phyloP scores from a whole-genome alignment of 2,329 filamentous ascomycete genomes.

The Ophiostoma ulmi region DNA sequence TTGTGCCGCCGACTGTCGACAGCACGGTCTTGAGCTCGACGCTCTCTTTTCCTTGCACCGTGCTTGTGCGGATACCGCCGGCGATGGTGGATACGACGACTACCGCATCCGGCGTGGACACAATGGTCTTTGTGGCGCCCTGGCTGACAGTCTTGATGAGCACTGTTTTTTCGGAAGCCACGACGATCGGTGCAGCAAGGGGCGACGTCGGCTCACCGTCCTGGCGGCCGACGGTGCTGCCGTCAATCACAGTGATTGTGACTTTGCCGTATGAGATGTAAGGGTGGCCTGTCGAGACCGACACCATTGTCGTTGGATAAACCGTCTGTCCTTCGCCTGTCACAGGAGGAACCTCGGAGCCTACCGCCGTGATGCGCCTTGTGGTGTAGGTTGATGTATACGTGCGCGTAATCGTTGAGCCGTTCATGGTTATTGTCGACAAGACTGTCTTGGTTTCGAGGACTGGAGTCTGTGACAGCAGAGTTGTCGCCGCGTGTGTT shows the following conservation, averaged over 20 bases:
- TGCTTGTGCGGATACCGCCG: neutral
- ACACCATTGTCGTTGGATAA: neutral
- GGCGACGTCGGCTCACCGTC: conserved; percentile 20
- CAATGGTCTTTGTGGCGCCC: neutral
- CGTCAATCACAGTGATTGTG: conserved; percentile 26
- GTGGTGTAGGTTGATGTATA: neutral
- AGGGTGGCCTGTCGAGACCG: conserved; percentile 16
- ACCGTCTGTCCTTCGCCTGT: neutral
- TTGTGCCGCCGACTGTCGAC: neutral
- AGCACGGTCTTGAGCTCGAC: neutral
- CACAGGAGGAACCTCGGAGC: neutral
- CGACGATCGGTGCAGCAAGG: neutral
- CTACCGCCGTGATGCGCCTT: neutral
- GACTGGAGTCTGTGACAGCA: neutral
- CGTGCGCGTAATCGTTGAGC: neutral
- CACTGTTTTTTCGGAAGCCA: neutral
- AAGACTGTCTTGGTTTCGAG: neutral
- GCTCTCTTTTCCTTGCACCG: neutral
- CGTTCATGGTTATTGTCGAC: neutral
- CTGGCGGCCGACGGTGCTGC: conserved; percentile 18
- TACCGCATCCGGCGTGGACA: neutral
- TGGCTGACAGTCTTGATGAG: neutral
- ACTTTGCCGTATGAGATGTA: conserved; percentile 27
- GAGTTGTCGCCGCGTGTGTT: neutral
- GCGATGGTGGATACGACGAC: neutral